These are phyloP conservation scores for Talaromyces islandicus DNA, from an alignment of 2,329 filamentous ascomycete species.

Conservation along the genomic window DNA sequence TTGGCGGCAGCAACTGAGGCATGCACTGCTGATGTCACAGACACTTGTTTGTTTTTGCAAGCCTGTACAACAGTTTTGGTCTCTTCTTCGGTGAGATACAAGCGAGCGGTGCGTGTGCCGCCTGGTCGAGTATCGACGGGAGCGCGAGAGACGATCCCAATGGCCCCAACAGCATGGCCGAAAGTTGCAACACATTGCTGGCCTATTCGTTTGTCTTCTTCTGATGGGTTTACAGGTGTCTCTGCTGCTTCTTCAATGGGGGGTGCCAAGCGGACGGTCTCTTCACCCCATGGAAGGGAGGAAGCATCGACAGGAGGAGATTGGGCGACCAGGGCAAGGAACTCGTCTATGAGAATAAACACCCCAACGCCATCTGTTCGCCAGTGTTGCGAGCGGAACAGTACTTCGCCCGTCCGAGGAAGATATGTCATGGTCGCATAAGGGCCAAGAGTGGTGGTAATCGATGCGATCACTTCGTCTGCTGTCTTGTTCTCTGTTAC, in stretches of 20 bases:
- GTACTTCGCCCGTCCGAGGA: slow-evolving; percentile 1
- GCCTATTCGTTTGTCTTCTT: slow-evolving; percentile 11
- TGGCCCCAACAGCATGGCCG: slow-evolving; percentile 14
- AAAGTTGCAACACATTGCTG: slow-evolving; percentile 14
- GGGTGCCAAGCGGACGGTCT: slow-evolving; percentile 17
- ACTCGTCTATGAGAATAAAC: slow-evolving; percentile 17
- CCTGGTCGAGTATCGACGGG: slow-evolving; percentile 13
- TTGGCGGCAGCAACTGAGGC: slow-evolving; percentile 24
- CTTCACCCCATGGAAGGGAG: slow-evolving; percentile 22
- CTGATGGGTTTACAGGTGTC: slow-evolving; percentile 7
- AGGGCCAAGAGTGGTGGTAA: slow-evolving; percentile 4
- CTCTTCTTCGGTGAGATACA: slow-evolving; percentile 12
- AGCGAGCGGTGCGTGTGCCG: slow-evolving; percentile 13
- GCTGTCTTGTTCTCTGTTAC: slow-evolving; percentile 5
- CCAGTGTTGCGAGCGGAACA: slow-evolving; percentile 8
- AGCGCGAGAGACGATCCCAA: slow-evolving; percentile 18
- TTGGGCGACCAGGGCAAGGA: slow-evolving; percentile 14
- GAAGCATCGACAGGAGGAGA: slow-evolving; percentile 14
- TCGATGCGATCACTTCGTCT: slow-evolving; percentile 9
- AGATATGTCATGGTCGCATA: slow-evolving; percentile 13
- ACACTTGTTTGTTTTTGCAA: slow-evolving; percentile 14
- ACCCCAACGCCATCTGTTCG: slow-evolving; percentile 10
- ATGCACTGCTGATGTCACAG: slow-evolving; percentile 25
- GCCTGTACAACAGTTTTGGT: slow-evolving; percentile 16
- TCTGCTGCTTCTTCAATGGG: slow-evolving; percentile 19